Evolutionary conservation across 805 yeast species (phyloP).

Genomic region (Monosporozyma aerobia): DNA sequence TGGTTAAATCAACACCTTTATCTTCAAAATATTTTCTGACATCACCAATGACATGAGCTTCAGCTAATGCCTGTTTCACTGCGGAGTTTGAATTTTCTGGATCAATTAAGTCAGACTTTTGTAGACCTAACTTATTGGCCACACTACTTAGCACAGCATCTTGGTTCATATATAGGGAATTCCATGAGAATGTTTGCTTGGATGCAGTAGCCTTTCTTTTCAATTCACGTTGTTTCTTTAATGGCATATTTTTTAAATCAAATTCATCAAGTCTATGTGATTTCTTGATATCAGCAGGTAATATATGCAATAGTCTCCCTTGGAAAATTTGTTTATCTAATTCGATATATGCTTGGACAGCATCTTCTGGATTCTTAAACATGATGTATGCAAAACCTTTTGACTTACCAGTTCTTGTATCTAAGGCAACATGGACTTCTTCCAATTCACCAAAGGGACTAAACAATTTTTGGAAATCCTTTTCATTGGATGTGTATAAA

Average conservation of each 20-base stretch:
- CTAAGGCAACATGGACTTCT: conserved; percentile 89
- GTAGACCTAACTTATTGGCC: conserved; percentile 72
- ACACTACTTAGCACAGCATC: conserved; percentile 91
- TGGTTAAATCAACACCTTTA: conserved; percentile 74
- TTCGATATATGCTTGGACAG: conserved; percentile 60
- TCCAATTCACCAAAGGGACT: conserved; percentile 58
- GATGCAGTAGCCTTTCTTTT: conserved; percentile 79
- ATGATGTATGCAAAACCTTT: conserved; percentile 88
- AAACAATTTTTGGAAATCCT: conserved; percentile 63
- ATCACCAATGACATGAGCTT: conserved; percentile 88
- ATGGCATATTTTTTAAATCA: conserved; percentile 81
- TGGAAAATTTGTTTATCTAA: conserved; percentile 87
- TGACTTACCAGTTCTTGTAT: conserved; percentile 79
- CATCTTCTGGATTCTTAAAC: conserved; percentile 60
- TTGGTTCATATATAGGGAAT: conserved; percentile 77
- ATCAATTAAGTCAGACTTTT: conserved; percentile 76
- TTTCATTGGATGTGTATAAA: conserved; percentile 67
- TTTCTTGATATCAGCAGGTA: conserved; percentile 78
- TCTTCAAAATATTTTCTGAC: conserved; percentile 80
- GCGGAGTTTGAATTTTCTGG: conserved; percentile 83
- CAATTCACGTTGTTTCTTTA: conserved; percentile 82
- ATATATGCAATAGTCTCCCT: conserved; percentile 83
- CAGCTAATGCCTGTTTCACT: conserved; percentile 94
- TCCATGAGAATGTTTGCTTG: conserved; percentile 88
- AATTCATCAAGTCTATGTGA: conserved; percentile 82